A percentile compares a stretch with the other conserved stretches of the same genome.
phyloP scores from a whole-genome alignment of 805 yeast species.

The Ogataea paraovalis region DNA sequence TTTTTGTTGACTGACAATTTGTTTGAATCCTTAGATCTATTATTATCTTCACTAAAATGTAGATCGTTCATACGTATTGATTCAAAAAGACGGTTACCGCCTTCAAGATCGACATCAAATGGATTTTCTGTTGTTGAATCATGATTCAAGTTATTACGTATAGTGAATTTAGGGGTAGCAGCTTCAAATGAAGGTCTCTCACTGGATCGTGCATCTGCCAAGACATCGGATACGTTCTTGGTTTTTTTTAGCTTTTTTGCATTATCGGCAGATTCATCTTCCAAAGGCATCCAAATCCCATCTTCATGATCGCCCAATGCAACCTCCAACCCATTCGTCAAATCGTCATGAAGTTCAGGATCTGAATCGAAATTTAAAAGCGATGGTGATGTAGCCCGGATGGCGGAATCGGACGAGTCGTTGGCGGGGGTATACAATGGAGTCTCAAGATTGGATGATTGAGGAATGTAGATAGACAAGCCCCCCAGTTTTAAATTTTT shows the following conservation, averaged over 20 bases:
- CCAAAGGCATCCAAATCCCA: conserved; percentile 21
- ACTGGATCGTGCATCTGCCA: neutral
- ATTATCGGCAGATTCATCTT: neutral
- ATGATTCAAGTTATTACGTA: neutral
- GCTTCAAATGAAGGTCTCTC: neutral
- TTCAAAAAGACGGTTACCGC: conserved; percentile 1
- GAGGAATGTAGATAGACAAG: neutral
- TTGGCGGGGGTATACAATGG: conserved; percentile 1
- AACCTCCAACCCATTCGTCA: conserved; percentile 17
- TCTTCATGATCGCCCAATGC: conserved; percentile 19
- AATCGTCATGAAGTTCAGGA: conserved; percentile 15
- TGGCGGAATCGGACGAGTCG: neutral
- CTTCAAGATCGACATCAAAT: neutral
- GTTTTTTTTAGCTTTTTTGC: neutral
- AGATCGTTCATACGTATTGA: conserved; percentile 9
- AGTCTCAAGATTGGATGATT: neutral
- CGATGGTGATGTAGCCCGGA: neutral
- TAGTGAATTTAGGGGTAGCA: neutral
- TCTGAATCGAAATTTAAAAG: conserved; percentile 9
- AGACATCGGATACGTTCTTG: neutral
- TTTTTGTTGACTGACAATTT: neutral
- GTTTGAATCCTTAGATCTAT: neutral
- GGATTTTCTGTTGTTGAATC: neutral
- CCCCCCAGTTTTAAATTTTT: neutral
- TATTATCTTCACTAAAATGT: neutral